Percentiles rank a stretch among this genome's conserved stretches.
phyloP scores from a whole-genome alignment of 2,329 filamentous ascomycete species.

The Penicillium sp. region DNA sequence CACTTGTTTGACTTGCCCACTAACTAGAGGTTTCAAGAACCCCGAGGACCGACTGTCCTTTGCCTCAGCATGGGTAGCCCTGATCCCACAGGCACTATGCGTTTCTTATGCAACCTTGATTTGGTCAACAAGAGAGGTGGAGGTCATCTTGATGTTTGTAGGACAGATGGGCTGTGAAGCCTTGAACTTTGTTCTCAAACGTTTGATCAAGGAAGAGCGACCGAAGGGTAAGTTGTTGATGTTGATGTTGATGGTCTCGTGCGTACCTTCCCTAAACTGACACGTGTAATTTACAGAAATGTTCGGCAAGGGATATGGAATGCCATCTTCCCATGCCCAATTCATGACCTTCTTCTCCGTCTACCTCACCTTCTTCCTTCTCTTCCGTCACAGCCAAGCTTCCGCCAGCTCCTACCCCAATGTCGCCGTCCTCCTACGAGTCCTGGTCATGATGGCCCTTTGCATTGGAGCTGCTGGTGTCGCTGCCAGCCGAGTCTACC shows the following conservation, averaged over 20 bases:
- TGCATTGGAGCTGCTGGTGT: conserved; percentile 65
- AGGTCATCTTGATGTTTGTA: conserved; percentile 83
- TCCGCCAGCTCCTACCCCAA: conserved; percentile 45
- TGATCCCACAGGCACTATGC: conserved; percentile 87
- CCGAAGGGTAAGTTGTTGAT: conserved; percentile 63
- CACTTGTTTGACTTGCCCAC: background rate
- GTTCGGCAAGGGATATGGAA: conserved; percentile 92
- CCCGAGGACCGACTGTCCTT: conserved; percentile 81
- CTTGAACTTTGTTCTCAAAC: conserved; percentile 85
- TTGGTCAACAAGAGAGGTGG: conserved; percentile 86
- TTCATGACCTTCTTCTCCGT: conserved; percentile 91
- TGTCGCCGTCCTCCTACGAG: conserved; percentile 54
- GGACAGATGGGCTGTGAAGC: conserved; percentile 91
- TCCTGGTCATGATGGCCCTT: conserved; percentile 57
- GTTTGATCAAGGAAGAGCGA: conserved; percentile 87
- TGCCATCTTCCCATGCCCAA: conserved; percentile 94
- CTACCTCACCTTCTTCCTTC: conserved; percentile 78
- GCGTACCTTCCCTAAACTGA: background rate
- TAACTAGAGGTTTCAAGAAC: conserved; percentile 57
- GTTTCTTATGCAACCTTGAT: conserved; percentile 87
- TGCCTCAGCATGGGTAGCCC: conserved; percentile 87
- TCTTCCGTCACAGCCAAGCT: conserved; percentile 71
- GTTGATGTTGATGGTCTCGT: background rate
- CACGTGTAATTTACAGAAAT: conserved; percentile 51
- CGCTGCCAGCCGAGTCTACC: conserved; percentile 79